Evolutionary conservation across 108 stramenopile genomes (phyloP), one percentile per base, ranked within the genome.

Genomic region (Skeletonema potamos): DNA sequence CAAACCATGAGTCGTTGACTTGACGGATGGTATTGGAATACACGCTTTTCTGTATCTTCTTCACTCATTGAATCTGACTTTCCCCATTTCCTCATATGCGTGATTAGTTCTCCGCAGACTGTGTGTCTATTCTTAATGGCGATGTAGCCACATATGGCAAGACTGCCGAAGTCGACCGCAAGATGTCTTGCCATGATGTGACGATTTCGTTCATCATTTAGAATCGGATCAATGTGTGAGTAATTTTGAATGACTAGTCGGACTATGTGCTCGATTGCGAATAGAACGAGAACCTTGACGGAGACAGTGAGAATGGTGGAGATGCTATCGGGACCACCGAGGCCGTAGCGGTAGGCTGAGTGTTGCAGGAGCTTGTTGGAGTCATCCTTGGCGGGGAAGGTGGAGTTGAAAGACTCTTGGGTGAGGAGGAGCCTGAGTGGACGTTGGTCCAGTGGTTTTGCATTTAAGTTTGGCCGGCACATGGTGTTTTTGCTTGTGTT

Each of bases 161-260:
- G 84, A 58, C 76, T 54, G 20, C 86, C 32, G 13, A 85, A 70
- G 69, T 95, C 94, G 8, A 87, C 84, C 4, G 86, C 90, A 4
- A 95, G 27, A 56, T 95, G 94, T 20, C 94, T 76, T 0, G 94
- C 87, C n/a, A 95, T 39, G 26, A 95, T 87, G 10, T 76, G 66
- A 26, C 92, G 89, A 82, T 90, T 89, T 51, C 63, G 66, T 46
- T 84, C 72, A 22, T 56, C 51, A 46, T 81, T 62, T 43, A 94
- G 69, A 2, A 94, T 37, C 1, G 85, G 84, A 73, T 90, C 87
- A 15, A 72, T 27, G 68, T 86, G 37, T 2, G 64, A 26, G 20
- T 33, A 54, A 9, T 55, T 46, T 8, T 26, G 22, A 27, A 81
- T 62, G 46, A 74, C 3, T 0, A 56, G 8, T n/a, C 37, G 24